Percentiles rank a stretch among this genome's conserved stretches.
These are phyloP conservation scores for Aotearoamyces nothofagi DNA, from an alignment of 2,329 filamentous ascomycete genomes.

Conservation along the genomic window DNA sequence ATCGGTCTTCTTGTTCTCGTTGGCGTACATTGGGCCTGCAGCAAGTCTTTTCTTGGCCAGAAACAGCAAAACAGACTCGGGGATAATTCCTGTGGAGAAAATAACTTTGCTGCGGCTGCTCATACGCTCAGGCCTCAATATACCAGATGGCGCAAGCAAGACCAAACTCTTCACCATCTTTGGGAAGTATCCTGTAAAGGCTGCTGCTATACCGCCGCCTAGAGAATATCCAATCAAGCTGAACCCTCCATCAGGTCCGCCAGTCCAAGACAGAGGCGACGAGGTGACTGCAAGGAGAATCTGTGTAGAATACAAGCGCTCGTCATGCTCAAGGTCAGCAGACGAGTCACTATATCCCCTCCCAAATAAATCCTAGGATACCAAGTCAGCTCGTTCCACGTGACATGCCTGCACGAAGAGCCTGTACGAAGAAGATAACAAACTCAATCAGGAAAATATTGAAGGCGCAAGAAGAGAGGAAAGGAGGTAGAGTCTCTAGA, in stretches of 20 bases:
- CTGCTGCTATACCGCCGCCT: constrained; percentile 57
- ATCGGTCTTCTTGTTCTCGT: constrained; percentile 1
- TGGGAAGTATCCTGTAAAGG: constrained; percentile 57
- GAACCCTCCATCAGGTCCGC: constrained; percentile 33
- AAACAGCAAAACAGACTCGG: constrained; percentile 26
- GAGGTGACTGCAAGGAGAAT: constrained; percentile 51
- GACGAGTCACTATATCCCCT: constrained; percentile 66
- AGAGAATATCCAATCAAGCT: constrained; percentile 67
- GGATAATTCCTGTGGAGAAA: constrained; percentile 38
- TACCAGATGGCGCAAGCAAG: constrained; percentile 64
- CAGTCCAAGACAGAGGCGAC: constrained; percentile 41
- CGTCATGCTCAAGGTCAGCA: constrained; percentile 40
- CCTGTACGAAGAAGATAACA: too few relatives aligned
- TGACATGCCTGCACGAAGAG: too few relatives aligned
- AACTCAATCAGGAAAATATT: too few relatives aligned
- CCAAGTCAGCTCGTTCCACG: too few relatives aligned
- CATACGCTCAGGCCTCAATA: constrained; percentile 45
- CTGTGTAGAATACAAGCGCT: constrained; percentile 48
- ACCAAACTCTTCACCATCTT: constrained; percentile 53
- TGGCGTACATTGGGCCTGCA: constrained; percentile 1
- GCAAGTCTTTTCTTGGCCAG: constrained; percentile 6
- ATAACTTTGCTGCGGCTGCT: constrained; percentile 31
- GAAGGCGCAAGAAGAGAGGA: too few relatives aligned
- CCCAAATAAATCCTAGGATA: constrained; percentile 64
- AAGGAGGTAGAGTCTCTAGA: too few relatives aligned